A percentile compares a stretch with the other conserved stretches of the same genome.
These are phyloP conservation scores for Spergularia azorica DNA, from an alignment of 179 eudicot genomes.

Conservation along the genomic window DNA sequence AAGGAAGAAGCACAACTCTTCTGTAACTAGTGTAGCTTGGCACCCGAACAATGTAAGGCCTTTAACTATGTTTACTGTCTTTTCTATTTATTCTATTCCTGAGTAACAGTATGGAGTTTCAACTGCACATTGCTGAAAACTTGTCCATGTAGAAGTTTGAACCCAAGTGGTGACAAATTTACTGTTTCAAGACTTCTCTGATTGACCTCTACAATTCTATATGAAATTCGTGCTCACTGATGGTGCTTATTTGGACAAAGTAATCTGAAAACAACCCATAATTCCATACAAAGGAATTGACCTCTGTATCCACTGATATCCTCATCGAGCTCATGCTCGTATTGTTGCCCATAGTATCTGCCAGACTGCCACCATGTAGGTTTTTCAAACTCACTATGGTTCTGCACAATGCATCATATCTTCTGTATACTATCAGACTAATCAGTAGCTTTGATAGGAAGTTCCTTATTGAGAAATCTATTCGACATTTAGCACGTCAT, in stretches of 20 bases:
- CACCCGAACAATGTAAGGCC: slow-evolving; percentile 91
- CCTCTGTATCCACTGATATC: neutral
- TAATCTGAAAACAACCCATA: no score
- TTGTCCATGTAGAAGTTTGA: neutral
- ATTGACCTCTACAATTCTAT: neutral
- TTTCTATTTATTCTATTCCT: slow-evolving; percentile 4
- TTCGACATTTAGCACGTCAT: slow-evolving; percentile 35
- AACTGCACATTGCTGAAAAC: slow-evolving; percentile 7
- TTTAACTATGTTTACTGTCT: neutral
- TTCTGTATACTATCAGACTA: neutral
- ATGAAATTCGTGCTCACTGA: slow-evolving; percentile 10
- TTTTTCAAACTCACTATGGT: neutral
- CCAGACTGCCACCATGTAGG: neutral
- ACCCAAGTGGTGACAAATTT: neutral
- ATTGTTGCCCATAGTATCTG: neutral
- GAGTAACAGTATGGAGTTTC: neutral
- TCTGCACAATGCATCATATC: neutral
- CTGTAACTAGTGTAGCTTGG: slow-evolving; percentile 98
- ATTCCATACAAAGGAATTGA: neutral
- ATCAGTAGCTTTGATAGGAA: neutral
- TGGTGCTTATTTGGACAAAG: neutral
- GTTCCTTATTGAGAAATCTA: neutral
- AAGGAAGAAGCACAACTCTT: slow-evolving; percentile 91
- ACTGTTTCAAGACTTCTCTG: neutral
- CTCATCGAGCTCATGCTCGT: neutral